Evolutionary conservation across 192 early-diverging fungal genomes (phyloP), one percentile per base, ranked within the genome.

Genomic region (Pilaira anomala): DNA sequence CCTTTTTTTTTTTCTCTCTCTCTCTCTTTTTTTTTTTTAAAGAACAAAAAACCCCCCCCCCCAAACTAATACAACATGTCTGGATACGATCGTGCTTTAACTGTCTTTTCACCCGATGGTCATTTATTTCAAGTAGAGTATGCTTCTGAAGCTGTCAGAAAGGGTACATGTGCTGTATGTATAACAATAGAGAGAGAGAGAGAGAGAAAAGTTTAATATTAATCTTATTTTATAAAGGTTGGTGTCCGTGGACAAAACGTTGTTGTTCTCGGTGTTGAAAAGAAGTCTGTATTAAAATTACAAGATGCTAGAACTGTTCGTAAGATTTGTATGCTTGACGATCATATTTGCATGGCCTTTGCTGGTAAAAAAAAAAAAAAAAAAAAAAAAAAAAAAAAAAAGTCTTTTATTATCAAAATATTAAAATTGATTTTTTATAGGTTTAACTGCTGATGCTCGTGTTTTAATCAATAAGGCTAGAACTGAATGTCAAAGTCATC

Each of bases 111-210:
- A 40, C 97, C 97, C 39, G 97, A 99, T 73, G 97, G 97, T 25
- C 95, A 96, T 73, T 77, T 99, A 63, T 99, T 99, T 80, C 97
- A 99, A 87, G 97, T 99, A 71, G 95, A 99, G 77, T 99, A 99
- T 72, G 96, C 97, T 62, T 85, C 93, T 60, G 97, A 97, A 72
- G 95, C 97, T 28, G 95, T 99, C 51, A 83, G 94, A 63, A 96
- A 94, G 76, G 97, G 95, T 62, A 99, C 92, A 36, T 96, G 94
- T 75, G 94, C 91, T 55, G 94, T 97, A 90, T 81, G 87, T 56
- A 19, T 29, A 28, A 28, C 29, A n/a, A n/a, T n/a, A n/a, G n/a
- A n/a, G n/a, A n/a, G n/a, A n/a, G n/a, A n/a, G n/a, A n/a, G n/a
- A n/a, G n/a, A n/a, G n/a, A n/a, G n/a, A n/a, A n/a, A n/a, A n/a